Base-by-base conservation (phyloP, 768 basidiomycete genomes). In the Termitomyces sp. region DNA sequence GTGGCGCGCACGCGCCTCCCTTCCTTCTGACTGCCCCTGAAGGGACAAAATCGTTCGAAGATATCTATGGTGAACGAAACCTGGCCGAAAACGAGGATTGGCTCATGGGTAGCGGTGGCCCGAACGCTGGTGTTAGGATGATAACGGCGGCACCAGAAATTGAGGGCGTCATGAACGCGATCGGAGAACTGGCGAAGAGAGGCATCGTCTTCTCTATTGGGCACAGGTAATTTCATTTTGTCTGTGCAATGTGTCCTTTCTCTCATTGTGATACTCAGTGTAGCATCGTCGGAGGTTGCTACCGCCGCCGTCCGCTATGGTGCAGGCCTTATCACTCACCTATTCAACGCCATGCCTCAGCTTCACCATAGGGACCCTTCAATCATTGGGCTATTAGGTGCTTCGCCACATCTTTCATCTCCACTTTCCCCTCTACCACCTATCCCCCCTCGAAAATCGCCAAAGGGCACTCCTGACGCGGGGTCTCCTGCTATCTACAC, bases 281-380 rank as follows among this genome's bases (percentile, higher is more conserved):
- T 86, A 66, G 93, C 93, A 24, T 84, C 85, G 16, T 89, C 91
- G 1, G 84, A 87, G 32, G 75, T 87, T 62, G 92, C 94, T 7
- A 87, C 86, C 20, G 74, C 82, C 8, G 92, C 92, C 3, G 81
- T 95, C 5, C 74, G 80, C 18, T 79, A 80, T 59, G 94, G 94
- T 20, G 91, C 92, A 7, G 81, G 86, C n/a, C 84, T 94, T 60
- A 92, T 96, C 65, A 96, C 94, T 0, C 94, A 96, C 73, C 78
- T 96, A 28, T 95, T 94, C 85, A 96, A 96, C 66, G 92, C 93
- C 7, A 94, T 94, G 93, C 91, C 91, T 15, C 91, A 90, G 67
- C 74, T 92, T 42, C 90, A 96, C 71, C 94, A 96, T 70, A 84
- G 94, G 38, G 93, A 95, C 71, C 94, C 94, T 12, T 91, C 91